A percentile compares a stretch with the other conserved stretches of the same genome.
phyloP scores from a whole-genome alignment of 164 flowering plant genomes.

The Umbellularia californica region DNA sequence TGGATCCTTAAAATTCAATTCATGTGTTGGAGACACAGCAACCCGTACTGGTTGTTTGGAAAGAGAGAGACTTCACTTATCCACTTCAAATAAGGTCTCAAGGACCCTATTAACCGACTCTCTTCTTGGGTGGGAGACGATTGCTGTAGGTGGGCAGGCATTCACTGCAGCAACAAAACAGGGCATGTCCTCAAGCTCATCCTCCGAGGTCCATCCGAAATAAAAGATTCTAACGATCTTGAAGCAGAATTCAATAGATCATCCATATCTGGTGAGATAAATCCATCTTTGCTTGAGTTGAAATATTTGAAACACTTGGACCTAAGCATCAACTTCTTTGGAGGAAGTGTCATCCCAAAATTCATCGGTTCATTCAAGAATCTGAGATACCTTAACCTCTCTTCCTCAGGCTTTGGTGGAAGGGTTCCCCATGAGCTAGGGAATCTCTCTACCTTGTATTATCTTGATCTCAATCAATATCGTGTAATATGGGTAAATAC shows the following conservation, averaged over 20 bases:
- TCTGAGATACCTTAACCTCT: too few species aligned
- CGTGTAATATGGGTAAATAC: not conserved
- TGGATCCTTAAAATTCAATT: too few species aligned
- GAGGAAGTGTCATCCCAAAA: slow-evolving; percentile 6
- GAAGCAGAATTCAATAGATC: not conserved
- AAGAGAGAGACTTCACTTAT: slow-evolving; percentile 8
- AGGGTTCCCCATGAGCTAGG: slow-evolving; percentile 12
- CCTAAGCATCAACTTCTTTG: slow-evolving; percentile 6
- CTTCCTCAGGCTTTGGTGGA: not conserved
- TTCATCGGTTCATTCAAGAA: slow-evolving; percentile 11
- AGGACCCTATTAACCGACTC: not conserved
- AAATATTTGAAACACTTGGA: slow-evolving; percentile 10
- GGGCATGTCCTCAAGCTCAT: slow-evolving; percentile 8
- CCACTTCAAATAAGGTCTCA: slow-evolving; percentile 4
- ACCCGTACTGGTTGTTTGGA: not conserved
- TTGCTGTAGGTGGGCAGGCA: slow-evolving; percentile 14
- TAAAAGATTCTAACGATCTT: too few species aligned
- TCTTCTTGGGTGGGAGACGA: slow-evolving; percentile 9
- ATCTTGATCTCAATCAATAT: slow-evolving; percentile 5
- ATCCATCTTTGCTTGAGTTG: slow-evolving; percentile 12
- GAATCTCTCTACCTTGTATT: slow-evolving; percentile 12
- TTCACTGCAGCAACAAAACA: slow-evolving; percentile 7
- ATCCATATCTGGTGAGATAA: slow-evolving; percentile 4
- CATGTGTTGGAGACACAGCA: too few species aligned
- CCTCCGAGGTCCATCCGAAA: slow-evolving; percentile 1